Evolutionary conservation across 306 rosid species (phyloP).

Genomic region (Trichosanthes cucumerina): DNA sequence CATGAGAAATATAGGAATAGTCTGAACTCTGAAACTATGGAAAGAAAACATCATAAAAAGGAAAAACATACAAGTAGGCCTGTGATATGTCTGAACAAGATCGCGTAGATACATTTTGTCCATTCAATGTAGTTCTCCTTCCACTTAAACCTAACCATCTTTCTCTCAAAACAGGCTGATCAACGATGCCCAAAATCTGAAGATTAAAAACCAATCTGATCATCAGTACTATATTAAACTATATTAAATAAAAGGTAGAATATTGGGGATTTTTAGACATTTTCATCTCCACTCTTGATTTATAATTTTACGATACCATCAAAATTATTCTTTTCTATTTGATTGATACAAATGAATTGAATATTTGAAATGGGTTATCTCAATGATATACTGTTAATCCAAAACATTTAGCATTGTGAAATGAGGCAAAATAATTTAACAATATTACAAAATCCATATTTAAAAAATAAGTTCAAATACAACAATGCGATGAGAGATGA

Average conservation of each 20-base stretch:
- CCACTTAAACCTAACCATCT: conserved; percentile 89
- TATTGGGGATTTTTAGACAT: neutral
- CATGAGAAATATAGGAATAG: neutral
- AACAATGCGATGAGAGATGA: neutral
- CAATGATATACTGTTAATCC: neutral
- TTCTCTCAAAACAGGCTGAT: conserved; percentile 83
- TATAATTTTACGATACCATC: neutral
- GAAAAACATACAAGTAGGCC: conserved; percentile 63
- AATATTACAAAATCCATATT: neutral
- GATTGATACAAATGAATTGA: neutral
- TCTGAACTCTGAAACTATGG: neutral
- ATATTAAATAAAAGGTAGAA: neutral
- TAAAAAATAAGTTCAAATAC: neutral
- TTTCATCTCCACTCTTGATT: neutral
- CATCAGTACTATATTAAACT: neutral
- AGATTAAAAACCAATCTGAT: neutral
- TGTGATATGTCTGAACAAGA: conserved; percentile 50
- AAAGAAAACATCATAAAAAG: neutral
- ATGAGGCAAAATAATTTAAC: neutral
- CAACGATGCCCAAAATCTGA: conserved; percentile 87
- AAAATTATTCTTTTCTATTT: neutral
- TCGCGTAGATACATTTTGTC: conserved; percentile 69
- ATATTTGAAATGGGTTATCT: neutral
- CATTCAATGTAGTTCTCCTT: conserved; percentile 63
- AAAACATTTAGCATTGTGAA: neutral